phyloP scores from a whole-genome alignment of 768 basidiomycete genomes.

The Exidia glandulosa region DNA sequence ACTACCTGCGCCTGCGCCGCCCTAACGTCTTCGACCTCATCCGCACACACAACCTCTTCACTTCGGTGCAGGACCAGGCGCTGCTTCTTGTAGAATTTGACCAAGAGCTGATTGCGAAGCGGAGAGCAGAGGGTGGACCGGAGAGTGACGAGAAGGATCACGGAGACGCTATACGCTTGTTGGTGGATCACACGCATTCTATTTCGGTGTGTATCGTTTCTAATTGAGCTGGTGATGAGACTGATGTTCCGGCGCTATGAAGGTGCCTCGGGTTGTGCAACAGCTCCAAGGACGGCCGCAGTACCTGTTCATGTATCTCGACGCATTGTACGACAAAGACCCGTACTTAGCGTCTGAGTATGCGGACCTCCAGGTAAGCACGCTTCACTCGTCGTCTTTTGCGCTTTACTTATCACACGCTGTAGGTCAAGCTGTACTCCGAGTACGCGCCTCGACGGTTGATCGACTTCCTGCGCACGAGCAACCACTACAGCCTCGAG shows the following conservation, averaged over 20 bases:
- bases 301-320: slow-evolving; percentile 88
- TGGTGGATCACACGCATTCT: slow-evolving; percentile 91
- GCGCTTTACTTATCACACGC: not conserved
- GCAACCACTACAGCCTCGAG: slow-evolving; percentile 85
- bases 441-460: slow-evolving; percentile 69
- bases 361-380: slow-evolving; percentile 72
- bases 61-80: slow-evolving; percentile 89
- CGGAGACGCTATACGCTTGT: slow-evolving; percentile 72
- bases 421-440: slow-evolving; percentile 79
- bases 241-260: not conserved
- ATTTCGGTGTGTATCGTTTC: slow-evolving; percentile 59
- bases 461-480: slow-evolving; percentile 85
- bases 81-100: slow-evolving; percentile 91
- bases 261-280: slow-evolving; percentile 82
- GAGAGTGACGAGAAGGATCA: slow-evolving; percentile 28
- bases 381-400: not conserved
- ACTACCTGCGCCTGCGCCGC: slow-evolving; percentile 72
- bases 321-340: slow-evolving; percentile 81
- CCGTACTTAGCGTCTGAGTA: slow-evolving; percentile 68
- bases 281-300: slow-evolving; percentile 67
- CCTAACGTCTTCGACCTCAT: slow-evolving; percentile 93
- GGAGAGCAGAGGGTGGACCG: slow-evolving; percentile 30
- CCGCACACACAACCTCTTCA: slow-evolving; percentile 85
- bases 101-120: slow-evolving; percentile 64
- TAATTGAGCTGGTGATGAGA: not conserved